Evolutionary conservation across 225 moss, liverwort and hornwort genomes (phyloP).

Genomic region (Pleurozium schreberi): DNA sequence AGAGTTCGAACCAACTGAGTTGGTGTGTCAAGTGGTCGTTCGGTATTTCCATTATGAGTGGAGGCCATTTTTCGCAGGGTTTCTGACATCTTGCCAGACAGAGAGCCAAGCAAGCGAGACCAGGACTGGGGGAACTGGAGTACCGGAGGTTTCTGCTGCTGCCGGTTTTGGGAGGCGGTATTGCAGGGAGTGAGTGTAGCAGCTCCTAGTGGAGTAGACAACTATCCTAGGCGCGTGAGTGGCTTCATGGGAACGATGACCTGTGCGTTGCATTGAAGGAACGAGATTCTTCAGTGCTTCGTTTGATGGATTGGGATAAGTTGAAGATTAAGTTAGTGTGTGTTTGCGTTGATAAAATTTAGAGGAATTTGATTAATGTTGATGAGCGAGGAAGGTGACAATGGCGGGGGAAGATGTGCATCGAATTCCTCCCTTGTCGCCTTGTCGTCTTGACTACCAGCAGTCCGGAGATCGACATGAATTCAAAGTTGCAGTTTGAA

Average conservation of each 20-base stretch:
- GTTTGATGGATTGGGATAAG: background rate
- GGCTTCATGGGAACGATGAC: background rate
- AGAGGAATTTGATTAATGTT: background rate
- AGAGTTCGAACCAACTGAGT: background rate
- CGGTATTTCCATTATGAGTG: slow-evolving; percentile 10
- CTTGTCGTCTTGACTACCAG: slow-evolving; percentile 44
- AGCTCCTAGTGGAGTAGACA: background rate
- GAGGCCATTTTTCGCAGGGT: background rate
- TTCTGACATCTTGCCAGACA: background rate
- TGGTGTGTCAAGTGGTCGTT: background rate
- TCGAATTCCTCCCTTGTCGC: slow-evolving; percentile 8
- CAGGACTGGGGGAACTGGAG: background rate
- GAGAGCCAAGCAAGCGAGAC: background rate
- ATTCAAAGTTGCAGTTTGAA: no score
- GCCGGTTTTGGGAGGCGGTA: background rate
- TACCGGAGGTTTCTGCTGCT: no score
- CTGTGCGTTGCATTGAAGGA: background rate
- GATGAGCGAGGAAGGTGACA: background rate
- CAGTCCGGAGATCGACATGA: no score
- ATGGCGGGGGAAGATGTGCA: slow-evolving; percentile 7
- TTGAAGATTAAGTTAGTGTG: background rate
- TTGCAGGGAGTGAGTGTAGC: background rate
- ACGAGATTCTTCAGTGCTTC: background rate
- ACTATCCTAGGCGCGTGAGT: background rate
- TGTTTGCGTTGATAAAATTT: background rate